Evolutionary conservation across 768 basidiomycete genomes (phyloP), one percentile per base, ranked within the genome.

Genomic region (Leccinum pellstonianum): DNA sequence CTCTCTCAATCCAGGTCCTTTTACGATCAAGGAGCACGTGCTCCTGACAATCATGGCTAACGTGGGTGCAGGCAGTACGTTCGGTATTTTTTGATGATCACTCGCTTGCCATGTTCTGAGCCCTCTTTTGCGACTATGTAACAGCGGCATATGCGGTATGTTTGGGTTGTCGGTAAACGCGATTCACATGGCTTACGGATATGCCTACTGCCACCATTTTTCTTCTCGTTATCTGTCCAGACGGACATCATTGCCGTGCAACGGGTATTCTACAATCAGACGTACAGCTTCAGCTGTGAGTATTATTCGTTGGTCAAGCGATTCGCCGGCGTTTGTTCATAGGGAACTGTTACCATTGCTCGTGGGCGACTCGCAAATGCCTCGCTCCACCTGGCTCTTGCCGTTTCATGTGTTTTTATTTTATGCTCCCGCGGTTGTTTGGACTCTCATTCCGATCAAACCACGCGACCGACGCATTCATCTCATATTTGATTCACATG

Each of bases 161-260:
- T 19, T 48, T 38, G 2, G 10, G 8, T 47, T 8, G 11, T 49
- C n/a, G 2, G 14, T 51, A 5, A 47, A 52, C 5, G 7, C 3
- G 31, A 23, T 43, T 5, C 1, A 5, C 4, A 3, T 15, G 5
- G 38, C 15, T 52, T 10, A 38, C 9, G 23, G 19, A 60, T 41
- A 10, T 33, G 1, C 1, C 17, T 41, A 17, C 7, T 41, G 17
- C 17, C 17, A 41, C 38, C 6, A 47, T 47, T 54, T 21, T 27
- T 49, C 21, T 27, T n/a, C n/a, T 31, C 14, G 14, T 12, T 11
- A 17, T 41, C 17, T 17, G 17, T 63, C 15, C 57, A 77, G 68
- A 90, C 88, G 8, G 89, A 91, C 62, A 84, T 91, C 46, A 69
- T 90, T 43, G 87, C 87, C 1, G 88, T 91, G 3, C 89, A 91